Evolutionary conservation across 1,284 basidiomycete species (phyloP).

Genomic region (Leccinum huronense): DNA sequence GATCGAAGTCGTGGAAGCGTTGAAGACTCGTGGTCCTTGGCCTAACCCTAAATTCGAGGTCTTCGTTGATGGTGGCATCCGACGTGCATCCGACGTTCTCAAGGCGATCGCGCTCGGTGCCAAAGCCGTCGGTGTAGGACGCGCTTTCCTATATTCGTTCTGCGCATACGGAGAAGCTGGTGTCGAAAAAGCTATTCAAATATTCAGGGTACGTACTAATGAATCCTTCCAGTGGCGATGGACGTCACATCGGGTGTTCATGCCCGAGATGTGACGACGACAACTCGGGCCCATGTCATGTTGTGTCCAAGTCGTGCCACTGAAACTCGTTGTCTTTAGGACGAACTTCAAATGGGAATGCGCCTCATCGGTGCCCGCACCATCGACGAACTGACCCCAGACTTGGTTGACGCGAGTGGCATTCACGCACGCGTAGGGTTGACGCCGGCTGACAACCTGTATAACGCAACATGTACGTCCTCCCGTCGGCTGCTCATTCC

Average conservation of each 20-base stretch:
- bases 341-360: conserved; percentile 64
- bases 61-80: conserved; percentile 71
- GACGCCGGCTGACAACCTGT: conserved; percentile 48
- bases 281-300: not conserved
- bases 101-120: conserved; percentile 74
- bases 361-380: conserved; percentile 58
- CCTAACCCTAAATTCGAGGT: conserved; percentile 57
- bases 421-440: conserved; percentile 41
- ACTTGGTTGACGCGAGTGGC: conserved; percentile 50
- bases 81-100: conserved; percentile 67
- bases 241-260: conserved; percentile 15
- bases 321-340: conserved; percentile 29
- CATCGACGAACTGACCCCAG: conserved; percentile 55
- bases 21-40: conserved; percentile 50
- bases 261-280: not conserved
- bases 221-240: conserved; percentile 1
- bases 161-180: conserved; percentile 64
- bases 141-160: conserved; percentile 66
- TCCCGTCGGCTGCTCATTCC: not conserved
- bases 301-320: not conserved
- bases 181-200: conserved; percentile 50
- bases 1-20: conserved; percentile 58
- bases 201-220: conserved; percentile 39
- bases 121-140: conserved; percentile 54
- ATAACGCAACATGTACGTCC: conserved; percentile 51